phyloP scores from a whole-genome alignment of 257 asterid genomes.

The Cynanchum wilfordii region DNA sequence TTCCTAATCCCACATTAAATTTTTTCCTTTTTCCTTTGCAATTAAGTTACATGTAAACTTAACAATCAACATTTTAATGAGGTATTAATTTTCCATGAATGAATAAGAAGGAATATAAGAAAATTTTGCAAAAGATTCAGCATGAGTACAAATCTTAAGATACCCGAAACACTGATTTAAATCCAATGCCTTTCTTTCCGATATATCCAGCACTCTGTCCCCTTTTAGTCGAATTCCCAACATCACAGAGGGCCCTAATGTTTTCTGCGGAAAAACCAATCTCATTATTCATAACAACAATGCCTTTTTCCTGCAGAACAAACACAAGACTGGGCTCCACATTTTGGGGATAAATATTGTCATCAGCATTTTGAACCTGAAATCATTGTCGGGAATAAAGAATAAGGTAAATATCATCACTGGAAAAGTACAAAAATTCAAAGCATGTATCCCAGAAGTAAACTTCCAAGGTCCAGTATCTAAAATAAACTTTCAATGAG shows the following conservation, averaged over 20 bases:
- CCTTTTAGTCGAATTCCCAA: slow-evolving; percentile 88
- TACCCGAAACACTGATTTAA: slow-evolving; percentile 99
- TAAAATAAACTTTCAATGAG: not conserved
- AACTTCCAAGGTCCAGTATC: not conserved
- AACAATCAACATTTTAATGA: not conserved
- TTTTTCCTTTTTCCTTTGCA: not conserved
- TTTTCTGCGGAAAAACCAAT: slow-evolving; percentile 72
- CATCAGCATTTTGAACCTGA: slow-evolving; percentile 99
- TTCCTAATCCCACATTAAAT: not conserved
- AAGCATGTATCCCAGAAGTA: not conserved
- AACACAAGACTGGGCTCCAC: slow-evolving; percentile 85
- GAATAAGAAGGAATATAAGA: not conserved
- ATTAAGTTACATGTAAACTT: not conserved
- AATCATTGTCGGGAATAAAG: slow-evolving; percentile 10
- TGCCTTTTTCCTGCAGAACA: slow-evolving; percentile 75
- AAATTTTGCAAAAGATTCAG: not conserved
- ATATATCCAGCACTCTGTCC: slow-evolving; percentile 71
- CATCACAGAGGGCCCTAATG: slow-evolving; percentile 92
- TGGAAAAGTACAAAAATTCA: not conserved
- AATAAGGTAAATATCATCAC: not conserved
- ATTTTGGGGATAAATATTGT: slow-evolving; percentile 59
- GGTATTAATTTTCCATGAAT: not conserved
- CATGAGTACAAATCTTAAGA: slow-evolving; percentile 8
- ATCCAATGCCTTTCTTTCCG: slow-evolving; percentile 99
- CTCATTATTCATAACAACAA: slow-evolving; percentile 80